Evolutionary conservation across 2,329 filamentous ascomycete species (phyloP).

Genomic region (Alternaria hordeiaustralica): DNA sequence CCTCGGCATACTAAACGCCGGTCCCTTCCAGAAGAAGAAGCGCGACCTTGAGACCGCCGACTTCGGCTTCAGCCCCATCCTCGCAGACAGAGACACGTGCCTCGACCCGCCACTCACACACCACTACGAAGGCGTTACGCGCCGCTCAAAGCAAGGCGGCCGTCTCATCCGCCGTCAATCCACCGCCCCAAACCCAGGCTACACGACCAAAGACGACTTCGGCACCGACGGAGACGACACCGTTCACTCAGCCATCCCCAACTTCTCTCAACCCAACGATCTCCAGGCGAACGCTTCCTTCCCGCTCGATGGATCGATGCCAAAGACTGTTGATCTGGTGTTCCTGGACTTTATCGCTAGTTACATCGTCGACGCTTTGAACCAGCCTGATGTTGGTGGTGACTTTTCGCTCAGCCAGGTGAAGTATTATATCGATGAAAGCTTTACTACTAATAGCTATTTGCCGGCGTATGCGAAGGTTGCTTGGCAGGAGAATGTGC

Average conservation of each 20-base stretch:
- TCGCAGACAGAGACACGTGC: constrained; percentile 55
- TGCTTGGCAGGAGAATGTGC: constrained; percentile 50
- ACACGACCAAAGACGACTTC: constrained; percentile 64
- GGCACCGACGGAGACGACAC: constrained; percentile 65
- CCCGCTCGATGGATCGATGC: constrained; percentile 50
- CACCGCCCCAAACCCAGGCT: constrained; percentile 55
- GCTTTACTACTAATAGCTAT: constrained; percentile 53
- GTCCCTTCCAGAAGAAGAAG: constrained; percentile 46
- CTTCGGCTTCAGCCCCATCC: constrained; percentile 47
- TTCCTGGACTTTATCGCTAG: constrained; percentile 59
- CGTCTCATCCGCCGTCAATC: constrained; percentile 59
- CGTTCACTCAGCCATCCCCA: constrained; percentile 56
- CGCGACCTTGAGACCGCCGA: constrained; percentile 37
- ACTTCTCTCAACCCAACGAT: constrained; percentile 58
- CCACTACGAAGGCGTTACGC: constrained; percentile 26
- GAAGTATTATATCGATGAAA: constrained; percentile 47
- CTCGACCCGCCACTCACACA: constrained; percentile 54
- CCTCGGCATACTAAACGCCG: constrained; percentile 54
- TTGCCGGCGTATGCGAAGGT: constrained; percentile 50
- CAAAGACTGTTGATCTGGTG: constrained; percentile 59
- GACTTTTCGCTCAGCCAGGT: constrained; percentile 41
- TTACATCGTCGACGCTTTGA: constrained; percentile 47
- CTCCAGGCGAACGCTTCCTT: constrained; percentile 60
- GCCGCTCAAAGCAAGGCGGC: constrained; percentile 43
- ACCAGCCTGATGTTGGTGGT: constrained; percentile 39